Percentiles rank a stretch among this genome's conserved stretches.
These are phyloP conservation scores for Pleurotus ostreatus DNA, from an alignment of 768 basidiomycete species.

Conservation along the genomic window DNA sequence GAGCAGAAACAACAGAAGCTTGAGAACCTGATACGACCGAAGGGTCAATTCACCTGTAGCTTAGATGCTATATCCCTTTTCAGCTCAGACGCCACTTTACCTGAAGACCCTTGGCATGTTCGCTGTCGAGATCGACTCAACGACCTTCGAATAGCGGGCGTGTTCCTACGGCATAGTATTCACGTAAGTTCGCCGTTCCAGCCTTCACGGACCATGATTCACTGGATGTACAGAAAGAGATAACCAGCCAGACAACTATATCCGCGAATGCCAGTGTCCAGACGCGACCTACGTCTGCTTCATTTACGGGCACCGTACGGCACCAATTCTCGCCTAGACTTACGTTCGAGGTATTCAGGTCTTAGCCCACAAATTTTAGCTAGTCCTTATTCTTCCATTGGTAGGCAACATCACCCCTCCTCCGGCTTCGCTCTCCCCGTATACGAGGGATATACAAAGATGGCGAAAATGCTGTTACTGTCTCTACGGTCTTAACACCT, in stretches of 20 bases:
- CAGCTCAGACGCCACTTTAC: conserved; percentile 25
- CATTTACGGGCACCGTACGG: conserved; percentile 62
- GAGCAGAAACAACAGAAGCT: conserved; percentile 32
- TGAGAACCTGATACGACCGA: conserved; percentile 38
- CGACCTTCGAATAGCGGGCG: conserved; percentile 29
- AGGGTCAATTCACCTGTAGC: conserved; percentile 38
- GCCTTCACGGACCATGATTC: too few relatives aligned
- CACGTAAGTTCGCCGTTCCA: conserved; percentile 27
- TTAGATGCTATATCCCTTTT: conserved; percentile 50
- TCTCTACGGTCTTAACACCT: conserved; percentile 34
- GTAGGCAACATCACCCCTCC: conserved; percentile 36
- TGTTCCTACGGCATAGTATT: conserved; percentile 38
- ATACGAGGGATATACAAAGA: conserved; percentile 38
- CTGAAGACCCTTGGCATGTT: conserved; percentile 18
- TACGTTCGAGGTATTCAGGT: conserved; percentile 36
- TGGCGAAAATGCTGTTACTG: conserved; percentile 38
- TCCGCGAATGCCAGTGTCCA: conserved; percentile 8
- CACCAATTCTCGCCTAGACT: conserved; percentile 74
- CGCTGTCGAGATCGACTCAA: conserved; percentile 29
- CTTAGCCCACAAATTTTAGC: conserved; percentile 6
- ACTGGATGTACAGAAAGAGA: conserved; percentile 34
- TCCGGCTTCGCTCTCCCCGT: conserved; percentile 15
- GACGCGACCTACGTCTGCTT: conserved; percentile 8
- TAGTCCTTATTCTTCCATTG: conserved; percentile 13
- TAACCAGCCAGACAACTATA: conserved; percentile 42